Evolutionary conservation across 257 asterid genomes (phyloP).

Genomic region (Scutellaria barbata): DNA sequence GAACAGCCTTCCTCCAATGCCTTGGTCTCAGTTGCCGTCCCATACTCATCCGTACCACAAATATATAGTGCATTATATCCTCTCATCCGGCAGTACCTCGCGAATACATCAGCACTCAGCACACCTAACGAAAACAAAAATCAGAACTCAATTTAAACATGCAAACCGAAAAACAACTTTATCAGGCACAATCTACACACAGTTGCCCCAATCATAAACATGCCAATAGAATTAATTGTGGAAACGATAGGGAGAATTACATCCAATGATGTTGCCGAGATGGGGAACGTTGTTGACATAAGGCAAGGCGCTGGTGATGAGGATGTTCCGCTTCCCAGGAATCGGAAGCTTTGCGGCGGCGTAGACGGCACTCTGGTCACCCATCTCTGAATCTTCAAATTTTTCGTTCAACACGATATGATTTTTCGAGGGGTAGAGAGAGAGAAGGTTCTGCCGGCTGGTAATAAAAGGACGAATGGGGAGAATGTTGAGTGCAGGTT

Average conservation of each 20-base stretch:
- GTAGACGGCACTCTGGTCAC: conserved; percentile 41
- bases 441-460: conserved; percentile 19
- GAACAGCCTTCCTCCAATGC: conserved; percentile 92
- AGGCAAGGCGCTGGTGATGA: conserved; percentile 93
- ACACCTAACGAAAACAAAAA: conserved; percentile 60
- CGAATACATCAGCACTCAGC: conserved; percentile 95
- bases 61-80: conserved; percentile 79
- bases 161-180: conserved; percentile 18
- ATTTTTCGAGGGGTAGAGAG: neutral
- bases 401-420: neutral
- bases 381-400: conserved; percentile 39
- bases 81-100: conserved; percentile 84
- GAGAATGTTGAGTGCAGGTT: neutral
- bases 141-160: neutral
- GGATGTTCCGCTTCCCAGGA: conserved; percentile 75
- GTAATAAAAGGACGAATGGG: neutral
- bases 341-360: conserved; percentile 60
- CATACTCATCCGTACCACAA: conserved; percentile 98
- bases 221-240: conserved; percentile 21
- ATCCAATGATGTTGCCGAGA: conserved; percentile 96
- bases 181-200: neutral
- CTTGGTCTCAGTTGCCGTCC: conserved; percentile 96
- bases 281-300: conserved; percentile 98
- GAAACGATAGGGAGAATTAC: conserved; percentile 41
- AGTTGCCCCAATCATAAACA: conserved; percentile 14